phyloP scores from a whole-genome alignment of 225 moss, liverwort and hornwort species.

The Polytrichum commune region DNA sequence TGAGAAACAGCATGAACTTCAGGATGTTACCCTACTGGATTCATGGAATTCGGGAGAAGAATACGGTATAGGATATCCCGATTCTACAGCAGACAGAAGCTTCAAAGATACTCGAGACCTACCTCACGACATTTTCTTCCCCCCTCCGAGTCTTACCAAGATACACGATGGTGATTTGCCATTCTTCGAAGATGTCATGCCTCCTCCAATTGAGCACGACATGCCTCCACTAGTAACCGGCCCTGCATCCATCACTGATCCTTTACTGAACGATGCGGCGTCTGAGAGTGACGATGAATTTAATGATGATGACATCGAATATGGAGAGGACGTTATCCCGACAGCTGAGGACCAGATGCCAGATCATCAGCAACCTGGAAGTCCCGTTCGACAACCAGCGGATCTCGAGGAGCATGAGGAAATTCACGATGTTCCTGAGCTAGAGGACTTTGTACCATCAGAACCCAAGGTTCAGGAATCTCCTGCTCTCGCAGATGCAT shows the following conservation, averaged over 20 bases:
- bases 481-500: constrained; percentile 16
- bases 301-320: neutral
- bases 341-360: constrained; percentile 35
- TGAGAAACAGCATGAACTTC: no score
- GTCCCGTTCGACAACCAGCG: constrained; percentile 30
- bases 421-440: constrained; percentile 38
- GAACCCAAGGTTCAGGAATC: constrained; percentile 15
- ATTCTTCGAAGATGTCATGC: neutral
- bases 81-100: constrained; percentile 21
- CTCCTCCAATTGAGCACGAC: constrained; percentile 38
- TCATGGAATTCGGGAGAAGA: constrained; percentile 15
- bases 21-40: neutral
- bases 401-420: constrained; percentile 39
- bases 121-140: constrained; percentile 41
- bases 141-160: constrained; percentile 39
- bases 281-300: constrained; percentile 38
- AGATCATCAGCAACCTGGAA: constrained; percentile 9
- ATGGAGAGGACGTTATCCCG: neutral
- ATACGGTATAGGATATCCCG: neutral
- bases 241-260: constrained; percentile 30
- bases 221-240: constrained; percentile 56
- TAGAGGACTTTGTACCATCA: constrained; percentile 35
- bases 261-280: constrained; percentile 15
- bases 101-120: constrained; percentile 27
- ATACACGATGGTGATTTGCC: constrained; percentile 8